These are phyloP conservation scores for Mycothermus thermophilus DNA, from an alignment of 495 filamentous ascomycete species.

Conservation along the genomic window DNA sequence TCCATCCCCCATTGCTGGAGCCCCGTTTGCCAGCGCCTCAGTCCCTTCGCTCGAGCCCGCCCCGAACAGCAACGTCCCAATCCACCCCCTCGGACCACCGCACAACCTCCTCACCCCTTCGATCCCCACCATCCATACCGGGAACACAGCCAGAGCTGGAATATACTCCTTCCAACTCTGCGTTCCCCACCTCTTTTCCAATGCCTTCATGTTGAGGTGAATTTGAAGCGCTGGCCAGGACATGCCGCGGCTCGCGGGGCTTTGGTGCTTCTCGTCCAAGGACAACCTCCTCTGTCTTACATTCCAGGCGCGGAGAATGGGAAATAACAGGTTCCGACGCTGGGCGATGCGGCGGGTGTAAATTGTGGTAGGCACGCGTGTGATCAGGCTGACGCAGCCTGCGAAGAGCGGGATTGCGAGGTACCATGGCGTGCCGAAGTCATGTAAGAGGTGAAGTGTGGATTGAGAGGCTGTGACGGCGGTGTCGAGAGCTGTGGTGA, in stretches of 20 bases:
- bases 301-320: slow-evolving; percentile 39
- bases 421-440: slow-evolving; percentile 56
- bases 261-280: too few relatives aligned
- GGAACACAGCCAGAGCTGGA: slow-evolving; percentile 38
- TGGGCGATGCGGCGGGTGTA: slow-evolving; percentile 34
- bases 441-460: too few relatives aligned
- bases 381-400: slow-evolving; percentile 41
- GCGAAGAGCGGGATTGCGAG: slow-evolving; percentile 57
- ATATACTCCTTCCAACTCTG: slow-evolving; percentile 35
- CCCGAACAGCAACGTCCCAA: slow-evolving; percentile 27
- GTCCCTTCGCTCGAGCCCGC: background rate
- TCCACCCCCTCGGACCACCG: slow-evolving; percentile 40
- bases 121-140: slow-evolving; percentile 54
- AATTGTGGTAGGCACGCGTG: slow-evolving; percentile 46
- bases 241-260: background rate
- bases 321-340: slow-evolving; percentile 32
- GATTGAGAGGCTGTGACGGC: slow-evolving; percentile 49
- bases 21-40: slow-evolving; percentile 1
- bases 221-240: background rate
- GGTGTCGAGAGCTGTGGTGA: slow-evolving; percentile 39
- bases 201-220: slow-evolving; percentile 12
- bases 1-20: background rate
- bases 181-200: slow-evolving; percentile 35
- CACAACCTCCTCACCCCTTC: slow-evolving; percentile 54
- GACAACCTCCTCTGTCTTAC: too few relatives aligned